Percentiles rank a stretch among this genome's conserved stretches.
Evolutionary conservation across 1,284 basidiomycete genomes (phyloP).

Genomic region (Inonotus obliquus): DNA sequence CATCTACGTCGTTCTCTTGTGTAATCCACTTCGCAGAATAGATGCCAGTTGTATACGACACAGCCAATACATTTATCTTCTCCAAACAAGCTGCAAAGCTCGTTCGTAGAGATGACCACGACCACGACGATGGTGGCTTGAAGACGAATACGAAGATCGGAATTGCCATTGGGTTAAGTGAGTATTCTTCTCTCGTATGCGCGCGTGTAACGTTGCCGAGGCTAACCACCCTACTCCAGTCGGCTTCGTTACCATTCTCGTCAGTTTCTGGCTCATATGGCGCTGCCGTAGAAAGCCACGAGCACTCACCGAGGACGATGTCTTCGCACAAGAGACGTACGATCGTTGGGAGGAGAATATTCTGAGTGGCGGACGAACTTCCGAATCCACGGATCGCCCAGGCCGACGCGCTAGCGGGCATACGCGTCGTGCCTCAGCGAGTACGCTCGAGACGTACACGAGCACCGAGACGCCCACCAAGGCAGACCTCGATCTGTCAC

Average conservation of each 20-base stretch:
- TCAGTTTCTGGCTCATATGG: conserved; percentile 29
- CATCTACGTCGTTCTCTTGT: background rate
- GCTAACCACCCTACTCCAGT: conserved; percentile 19
- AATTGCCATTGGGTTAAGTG: conserved; percentile 16
- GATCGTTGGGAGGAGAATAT: conserved; percentile 28
- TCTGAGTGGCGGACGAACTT: background rate
- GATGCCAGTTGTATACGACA: background rate
- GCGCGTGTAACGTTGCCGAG: background rate
- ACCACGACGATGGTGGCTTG: conserved; percentile 9
- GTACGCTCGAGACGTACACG: conserved; percentile 4
- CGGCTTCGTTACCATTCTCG: conserved; percentile 25
- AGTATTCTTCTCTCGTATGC: background rate
- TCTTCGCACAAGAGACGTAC: conserved; percentile 3
- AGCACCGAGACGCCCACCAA: background rate
- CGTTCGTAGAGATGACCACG: background rate
- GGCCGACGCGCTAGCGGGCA: background rate
- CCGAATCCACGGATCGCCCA: background rate
- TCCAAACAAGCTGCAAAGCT: background rate
- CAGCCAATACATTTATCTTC: background rate
- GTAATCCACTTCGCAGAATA: background rate
- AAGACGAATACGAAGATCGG: conserved; percentile 14
- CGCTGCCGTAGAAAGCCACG: conserved; percentile 11
- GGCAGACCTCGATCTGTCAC: background rate
- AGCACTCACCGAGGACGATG: conserved; percentile 3
- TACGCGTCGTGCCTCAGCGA: conserved; percentile 2